Base-by-base conservation (phyloP, 164 flowering plant genomes). In the Annona cherimola region DNA sequence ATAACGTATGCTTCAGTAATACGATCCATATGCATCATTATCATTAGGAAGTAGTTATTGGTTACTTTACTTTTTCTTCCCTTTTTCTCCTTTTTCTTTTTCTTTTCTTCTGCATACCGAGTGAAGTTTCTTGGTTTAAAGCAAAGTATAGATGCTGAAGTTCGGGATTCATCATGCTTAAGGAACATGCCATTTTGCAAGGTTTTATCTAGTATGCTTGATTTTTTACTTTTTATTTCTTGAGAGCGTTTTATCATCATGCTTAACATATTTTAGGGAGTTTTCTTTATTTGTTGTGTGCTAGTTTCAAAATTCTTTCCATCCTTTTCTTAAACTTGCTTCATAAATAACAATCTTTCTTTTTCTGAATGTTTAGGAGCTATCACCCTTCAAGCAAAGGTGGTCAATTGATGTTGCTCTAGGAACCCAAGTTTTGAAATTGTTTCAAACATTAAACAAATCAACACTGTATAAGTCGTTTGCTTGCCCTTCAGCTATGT, bases 401-500 rank as follows among this genome's bases (percentile, higher is more conserved):
- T 72, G 78, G 70, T 71, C 70, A 70, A 63, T 67, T 69, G 50
- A 74, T 61, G 46, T 64, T 67, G 8, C 64, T 67, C 69, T 63
- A 18, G 41, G 39, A 66, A 41, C 59, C 42, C 61, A 67, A 42
- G 71, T 71, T 68, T 66, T 20, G 5, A 63, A 46, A 63, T 43
- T 67, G 3, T 66, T 12, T 63, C 63, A 57, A 45, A 40, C 45
- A 75, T 72, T 70, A 42, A 42, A 54, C 41, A 9, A 42, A 4
- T 64, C 70, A 66, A 16, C 35, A 42, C 55, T 55, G 55, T 44
- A 16, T 26, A 76, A 16, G 1, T 61, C 39, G 45, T 62, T 14
- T 59, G 46, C 39, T 45, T 44, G 45, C 46, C 42, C 68, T 81
- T 82, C 79, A 43, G 46, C 44, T 67, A 87, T 89, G 89, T 81